A percentile compares a stretch with the other conserved stretches of the same genome.
phyloP scores from a whole-genome alignment of 2,329 filamentous ascomycete species.

The Colletotrichum australisinense region DNA sequence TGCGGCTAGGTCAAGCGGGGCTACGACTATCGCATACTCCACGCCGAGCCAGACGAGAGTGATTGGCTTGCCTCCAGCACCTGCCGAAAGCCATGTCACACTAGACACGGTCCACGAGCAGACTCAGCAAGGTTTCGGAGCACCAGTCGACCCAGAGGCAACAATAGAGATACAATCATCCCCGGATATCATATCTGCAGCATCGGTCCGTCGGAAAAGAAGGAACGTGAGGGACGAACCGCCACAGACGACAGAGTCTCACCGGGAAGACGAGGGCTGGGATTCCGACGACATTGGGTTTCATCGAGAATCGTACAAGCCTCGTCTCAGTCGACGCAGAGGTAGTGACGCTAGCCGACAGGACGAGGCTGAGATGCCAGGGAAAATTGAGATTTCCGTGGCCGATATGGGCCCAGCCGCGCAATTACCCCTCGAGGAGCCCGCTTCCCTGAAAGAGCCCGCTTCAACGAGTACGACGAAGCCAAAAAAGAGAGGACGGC shows the following conservation, averaged over 20 bases:
- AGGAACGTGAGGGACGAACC: not conserved
- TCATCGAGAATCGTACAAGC: constrained; percentile 15
- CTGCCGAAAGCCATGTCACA: not conserved
- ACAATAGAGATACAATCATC: constrained; percentile 31
- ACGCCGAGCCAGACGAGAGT: constrained; percentile 45
- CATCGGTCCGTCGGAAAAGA: constrained; percentile 26
- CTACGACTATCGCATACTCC: constrained; percentile 48
- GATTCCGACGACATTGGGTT: constrained; percentile 30
- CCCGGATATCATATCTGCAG: constrained; percentile 38
- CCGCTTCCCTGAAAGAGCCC: not conserved
- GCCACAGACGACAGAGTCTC: not conserved
- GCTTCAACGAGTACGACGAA: not conserved
- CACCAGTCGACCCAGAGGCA: not conserved
- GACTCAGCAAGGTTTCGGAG: not conserved
- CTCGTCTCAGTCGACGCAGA: constrained; percentile 34
- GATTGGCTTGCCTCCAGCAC: not conserved
- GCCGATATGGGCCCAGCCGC: constrained; percentile 11
- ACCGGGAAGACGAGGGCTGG: constrained; percentile 24
- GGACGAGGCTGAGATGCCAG: constrained; percentile 5
- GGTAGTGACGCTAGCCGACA: constrained; percentile 26
- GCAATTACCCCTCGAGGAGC: not conserved
- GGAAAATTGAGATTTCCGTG: not conserved
- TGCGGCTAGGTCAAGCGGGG: constrained; percentile 42
- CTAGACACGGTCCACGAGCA: not conserved
- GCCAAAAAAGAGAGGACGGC: constrained; percentile 35